These are phyloP conservation scores for Lachancea sp. DNA, from an alignment of 805 yeast species.

Conservation along the genomic window DNA sequence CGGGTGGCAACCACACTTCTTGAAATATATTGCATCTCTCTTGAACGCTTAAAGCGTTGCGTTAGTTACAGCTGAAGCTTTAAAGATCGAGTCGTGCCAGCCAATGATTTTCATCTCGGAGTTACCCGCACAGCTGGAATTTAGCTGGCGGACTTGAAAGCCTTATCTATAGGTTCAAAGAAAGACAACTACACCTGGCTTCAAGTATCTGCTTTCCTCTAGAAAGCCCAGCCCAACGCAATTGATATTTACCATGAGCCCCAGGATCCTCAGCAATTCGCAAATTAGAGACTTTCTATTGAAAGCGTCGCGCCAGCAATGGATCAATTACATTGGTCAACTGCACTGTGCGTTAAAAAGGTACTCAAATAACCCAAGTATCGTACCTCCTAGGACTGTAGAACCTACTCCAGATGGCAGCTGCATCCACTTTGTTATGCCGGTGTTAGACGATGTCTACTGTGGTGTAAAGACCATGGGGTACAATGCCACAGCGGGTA, in stretches of 20 bases:
- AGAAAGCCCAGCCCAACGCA: too few relatives aligned
- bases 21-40: too few relatives aligned
- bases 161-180: too few relatives aligned
- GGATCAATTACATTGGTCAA: conserved; percentile 1
- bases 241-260: background rate
- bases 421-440: conserved; percentile 56
- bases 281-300: conserved; percentile 3
- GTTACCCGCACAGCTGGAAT: too few relatives aligned
- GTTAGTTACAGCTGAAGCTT: too few relatives aligned
- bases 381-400: conserved; percentile 52
- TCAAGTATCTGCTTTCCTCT: too few relatives aligned
- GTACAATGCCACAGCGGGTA: conserved; percentile 40
- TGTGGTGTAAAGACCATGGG: conserved; percentile 56
- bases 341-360: conserved; percentile 33
- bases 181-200: too few relatives aligned
- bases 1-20: too few relatives aligned
- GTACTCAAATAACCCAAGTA: conserved; percentile 39
- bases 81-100: too few relatives aligned
- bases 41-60: too few relatives aligned
- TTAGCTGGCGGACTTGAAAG: too few relatives aligned
- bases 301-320: background rate
- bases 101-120: too few relatives aligned
- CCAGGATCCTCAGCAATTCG: background rate
- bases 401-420: conserved; percentile 32
- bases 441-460: conserved; percentile 45